Evolutionary conservation across 2,329 filamentous ascomycete genomes (phyloP).

Genomic region (Thermothelomyces thermophilus): DNA sequence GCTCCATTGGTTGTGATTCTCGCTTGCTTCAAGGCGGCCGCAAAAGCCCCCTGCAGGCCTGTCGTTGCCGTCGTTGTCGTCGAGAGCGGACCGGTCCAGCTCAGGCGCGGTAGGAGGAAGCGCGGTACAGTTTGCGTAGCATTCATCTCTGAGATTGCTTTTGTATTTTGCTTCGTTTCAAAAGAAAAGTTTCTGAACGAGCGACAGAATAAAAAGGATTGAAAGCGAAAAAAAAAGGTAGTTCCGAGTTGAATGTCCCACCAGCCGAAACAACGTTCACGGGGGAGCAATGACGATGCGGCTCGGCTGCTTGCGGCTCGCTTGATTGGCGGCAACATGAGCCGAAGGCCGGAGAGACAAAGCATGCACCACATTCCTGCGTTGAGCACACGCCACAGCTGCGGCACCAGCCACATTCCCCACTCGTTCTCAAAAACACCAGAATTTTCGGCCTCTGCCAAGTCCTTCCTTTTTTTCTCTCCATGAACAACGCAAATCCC

Average conservation of each 20-base stretch:
- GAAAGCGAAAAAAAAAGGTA: background rate
- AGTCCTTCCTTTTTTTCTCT: slow-evolving; percentile 29
- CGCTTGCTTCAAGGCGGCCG: slow-evolving; percentile 14
- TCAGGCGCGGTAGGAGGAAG: slow-evolving; percentile 50
- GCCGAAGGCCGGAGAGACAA: background rate
- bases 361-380: too few species aligned
- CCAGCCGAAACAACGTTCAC: background rate
- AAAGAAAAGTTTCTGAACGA: background rate
- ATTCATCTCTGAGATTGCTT: slow-evolving; percentile 21
- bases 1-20: background rate
- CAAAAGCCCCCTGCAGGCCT: slow-evolving; percentile 17
- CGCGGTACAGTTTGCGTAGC: slow-evolving; percentile 41
- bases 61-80: too few species aligned
- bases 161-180: background rate
- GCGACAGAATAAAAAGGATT: background rate
- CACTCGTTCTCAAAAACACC: slow-evolving; percentile 8
- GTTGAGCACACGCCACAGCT: slow-evolving; percentile 1
- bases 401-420: background rate
- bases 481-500: slow-evolving; percentile 43
- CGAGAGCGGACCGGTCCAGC: slow-evolving; percentile 39
- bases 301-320: slow-evolving; percentile 12
- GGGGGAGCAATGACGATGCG: background rate
- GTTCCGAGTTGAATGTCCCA: background rate
- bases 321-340: background rate
- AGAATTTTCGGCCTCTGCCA: slow-evolving; percentile 15